phyloP scores from a whole-genome alignment of 768 basidiomycete genomes.

The Sarcodon sp. region DNA sequence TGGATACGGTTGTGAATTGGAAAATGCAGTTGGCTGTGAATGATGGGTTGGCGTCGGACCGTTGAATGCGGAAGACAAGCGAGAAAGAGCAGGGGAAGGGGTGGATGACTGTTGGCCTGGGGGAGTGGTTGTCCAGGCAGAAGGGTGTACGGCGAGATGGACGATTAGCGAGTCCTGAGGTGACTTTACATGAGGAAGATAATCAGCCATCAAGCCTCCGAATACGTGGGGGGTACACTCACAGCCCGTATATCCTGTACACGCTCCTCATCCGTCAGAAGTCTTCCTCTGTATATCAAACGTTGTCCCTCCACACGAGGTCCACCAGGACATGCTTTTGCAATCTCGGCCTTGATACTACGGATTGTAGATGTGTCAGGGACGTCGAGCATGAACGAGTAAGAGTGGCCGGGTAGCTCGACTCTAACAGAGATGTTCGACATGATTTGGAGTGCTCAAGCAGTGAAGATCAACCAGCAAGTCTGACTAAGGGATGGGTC shows the following conservation, averaged over 20 bases:
- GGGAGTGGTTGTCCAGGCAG: constrained; percentile 53
- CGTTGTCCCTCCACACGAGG: constrained; percentile 63
- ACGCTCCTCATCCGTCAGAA: constrained; percentile 50
- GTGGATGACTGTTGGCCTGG: constrained; percentile 18
- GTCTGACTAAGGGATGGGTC: not conserved
- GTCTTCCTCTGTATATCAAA: constrained; percentile 64
- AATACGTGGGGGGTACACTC: constrained; percentile 11
- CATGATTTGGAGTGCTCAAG: constrained; percentile 5
- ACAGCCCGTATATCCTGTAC: constrained; percentile 65
- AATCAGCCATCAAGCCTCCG: not conserved
- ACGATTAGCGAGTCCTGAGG: constrained; percentile 45
- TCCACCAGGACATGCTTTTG: constrained; percentile 41
- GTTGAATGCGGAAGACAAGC: not conserved
- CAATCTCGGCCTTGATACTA: constrained; percentile 60
- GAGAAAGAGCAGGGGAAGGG: not conserved
- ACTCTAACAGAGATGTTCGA: constrained; percentile 34
- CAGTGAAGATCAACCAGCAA: not conserved
- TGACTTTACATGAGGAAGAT: constrained; percentile 22
- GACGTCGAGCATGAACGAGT: constrained; percentile 48
- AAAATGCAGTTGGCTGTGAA: not conserved
- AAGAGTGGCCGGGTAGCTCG: constrained; percentile 65
- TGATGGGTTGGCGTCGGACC: not conserved
- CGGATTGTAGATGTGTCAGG: constrained; percentile 33
- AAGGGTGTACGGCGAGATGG: constrained; percentile 72
- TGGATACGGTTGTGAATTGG: no score